These are phyloP conservation scores for Caloboletus inedulis DNA, from an alignment of 1,284 basidiomycete genomes.

Conservation along the genomic window DNA sequence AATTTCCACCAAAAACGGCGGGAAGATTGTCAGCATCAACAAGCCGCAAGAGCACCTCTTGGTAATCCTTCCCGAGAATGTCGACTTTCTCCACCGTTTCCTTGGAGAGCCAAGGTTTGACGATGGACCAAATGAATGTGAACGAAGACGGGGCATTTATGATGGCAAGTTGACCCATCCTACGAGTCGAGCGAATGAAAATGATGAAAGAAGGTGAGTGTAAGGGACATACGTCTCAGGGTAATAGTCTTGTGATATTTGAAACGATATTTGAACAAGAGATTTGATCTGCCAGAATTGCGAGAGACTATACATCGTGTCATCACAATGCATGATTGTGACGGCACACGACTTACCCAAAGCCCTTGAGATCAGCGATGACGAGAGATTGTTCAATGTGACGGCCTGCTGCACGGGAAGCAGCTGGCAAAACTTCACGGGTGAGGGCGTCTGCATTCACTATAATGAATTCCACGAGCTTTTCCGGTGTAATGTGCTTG, in stretches of 20 bases:
- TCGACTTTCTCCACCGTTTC: conserved; percentile 66
- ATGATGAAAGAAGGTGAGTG: background rate
- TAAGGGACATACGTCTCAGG: conserved; percentile 59
- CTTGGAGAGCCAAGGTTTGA: conserved; percentile 69
- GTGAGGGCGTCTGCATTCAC: conserved; percentile 60
- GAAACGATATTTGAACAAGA: conserved; percentile 56
- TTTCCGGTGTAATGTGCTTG: conserved; percentile 56
- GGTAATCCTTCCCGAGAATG: conserved; percentile 59
- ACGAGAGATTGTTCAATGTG: conserved; percentile 53
- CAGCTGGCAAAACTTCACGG: conserved; percentile 66
- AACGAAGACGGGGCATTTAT: conserved; percentile 70
- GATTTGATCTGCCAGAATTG: conserved; percentile 75
- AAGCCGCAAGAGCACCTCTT: conserved; percentile 49
- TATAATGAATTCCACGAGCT: conserved; percentile 60
- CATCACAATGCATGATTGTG: background rate
- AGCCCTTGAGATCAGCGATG: conserved; percentile 65
- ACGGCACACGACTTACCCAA: conserved; percentile 44
- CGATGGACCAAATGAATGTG: conserved; percentile 63
- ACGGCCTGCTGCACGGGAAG: conserved; percentile 49
- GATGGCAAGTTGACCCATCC: conserved; percentile 66
- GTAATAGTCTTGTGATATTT: conserved; percentile 72
- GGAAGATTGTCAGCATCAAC: conserved; percentile 55
- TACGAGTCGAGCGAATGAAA: conserved; percentile 23
- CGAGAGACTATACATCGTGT: conserved; percentile 40
- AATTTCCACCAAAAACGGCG: conserved; percentile 43